Conservation (phyloP, 140 eudicot genomes). For the Flaveria floridana region DNA sequence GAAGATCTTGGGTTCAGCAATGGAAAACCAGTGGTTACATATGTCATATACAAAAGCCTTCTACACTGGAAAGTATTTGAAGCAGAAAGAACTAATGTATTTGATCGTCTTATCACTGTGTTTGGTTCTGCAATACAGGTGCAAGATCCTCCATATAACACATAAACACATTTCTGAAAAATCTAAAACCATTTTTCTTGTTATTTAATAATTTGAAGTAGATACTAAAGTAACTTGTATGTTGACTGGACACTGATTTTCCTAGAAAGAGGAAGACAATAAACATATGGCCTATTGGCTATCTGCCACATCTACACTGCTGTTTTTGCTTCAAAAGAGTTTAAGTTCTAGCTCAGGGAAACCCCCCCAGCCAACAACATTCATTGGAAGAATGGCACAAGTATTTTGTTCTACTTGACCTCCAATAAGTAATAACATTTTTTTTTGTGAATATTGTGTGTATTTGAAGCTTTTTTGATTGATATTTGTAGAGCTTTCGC, state of each 20-base stretch:
- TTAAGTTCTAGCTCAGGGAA: constrained; percentile 46
- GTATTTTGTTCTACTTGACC: constrained; percentile 35
- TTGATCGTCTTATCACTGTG: constrained; percentile 80
- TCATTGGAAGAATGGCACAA: constrained; percentile 86
- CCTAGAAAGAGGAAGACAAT: constrained; percentile 61
- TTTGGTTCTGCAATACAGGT: constrained; percentile 87
- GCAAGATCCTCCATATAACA: constrained; percentile 18
- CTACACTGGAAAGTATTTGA: constrained; percentile 84
- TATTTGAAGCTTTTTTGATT: constrained; percentile 8
- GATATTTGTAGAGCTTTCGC: constrained; percentile 64
- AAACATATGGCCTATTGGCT: constrained; percentile 86
- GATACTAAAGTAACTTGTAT: constrained; percentile 16
- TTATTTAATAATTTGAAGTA: constrained; percentile 14
- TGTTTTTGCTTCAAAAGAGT: constrained; percentile 70
- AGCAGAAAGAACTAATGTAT: constrained; percentile 78
- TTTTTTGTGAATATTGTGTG: constrained; percentile 1
- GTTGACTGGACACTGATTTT: constrained; percentile 24
- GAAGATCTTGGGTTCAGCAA: constrained; percentile 77
- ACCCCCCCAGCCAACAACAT: constrained; percentile 77
- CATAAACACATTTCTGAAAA: constrained; percentile 22
- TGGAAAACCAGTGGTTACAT: constrained; percentile 92
- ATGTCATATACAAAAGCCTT: constrained; percentile 80
- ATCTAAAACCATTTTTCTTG: neutral
- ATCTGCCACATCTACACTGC: constrained; percentile 70
- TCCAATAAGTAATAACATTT: neutral